Evolutionary conservation across 2,329 filamentous ascomycete genomes (phyloP).

Genomic region (Pyricularia sp.): DNA sequence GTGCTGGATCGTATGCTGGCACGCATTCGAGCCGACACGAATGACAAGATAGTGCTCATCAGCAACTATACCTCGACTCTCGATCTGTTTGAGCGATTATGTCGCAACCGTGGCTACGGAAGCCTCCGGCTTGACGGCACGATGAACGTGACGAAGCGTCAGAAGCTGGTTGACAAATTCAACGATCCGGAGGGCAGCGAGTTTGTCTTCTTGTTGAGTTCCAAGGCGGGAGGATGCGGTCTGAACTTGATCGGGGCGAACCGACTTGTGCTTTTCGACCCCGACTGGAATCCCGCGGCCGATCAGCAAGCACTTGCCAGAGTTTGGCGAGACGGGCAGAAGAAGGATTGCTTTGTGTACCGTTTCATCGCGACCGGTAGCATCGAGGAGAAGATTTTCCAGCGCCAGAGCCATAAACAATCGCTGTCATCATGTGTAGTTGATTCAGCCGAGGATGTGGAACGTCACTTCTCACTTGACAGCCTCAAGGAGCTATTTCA

Average conservation of each 20-base stretch:
- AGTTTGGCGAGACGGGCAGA: conserved; percentile 98
- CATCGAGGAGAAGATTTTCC: conserved; percentile 99
- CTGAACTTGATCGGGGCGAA: conserved; percentile 94
- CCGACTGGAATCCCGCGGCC: conserved; percentile 95
- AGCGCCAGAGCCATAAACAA: conserved; percentile 96
- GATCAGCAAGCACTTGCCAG: conserved; percentile 95
- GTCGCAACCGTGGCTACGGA: conserved; percentile 76
- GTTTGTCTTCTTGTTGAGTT: conserved; percentile 92
- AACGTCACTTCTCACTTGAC: conserved; percentile 90
- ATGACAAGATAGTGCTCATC: conserved; percentile 98
- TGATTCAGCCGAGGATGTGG: conserved; percentile 92
- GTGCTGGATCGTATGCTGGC: conserved; percentile 97
- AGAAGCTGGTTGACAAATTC: conserved; percentile 96
- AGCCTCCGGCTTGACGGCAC: conserved; percentile 85
- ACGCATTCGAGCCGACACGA: conserved; percentile 88
- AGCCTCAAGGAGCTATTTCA: conserved; percentile 89
- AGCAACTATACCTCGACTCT: conserved; percentile 97
- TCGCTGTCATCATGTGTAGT: conserved; percentile 93
- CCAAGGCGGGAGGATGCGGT: conserved; percentile 93
- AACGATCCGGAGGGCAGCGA: conserved; percentile 86
- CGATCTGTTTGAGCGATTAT: conserved; percentile 87
- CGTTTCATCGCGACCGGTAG: conserved; percentile 93
- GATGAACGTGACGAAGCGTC: conserved; percentile 95
- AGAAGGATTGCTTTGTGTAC: conserved; percentile 99
- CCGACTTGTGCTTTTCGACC: conserved; percentile 89